Conservation (phyloP, 495 filamentous ascomycete genomes). For the Stereocaulon alpinum region DNA sequence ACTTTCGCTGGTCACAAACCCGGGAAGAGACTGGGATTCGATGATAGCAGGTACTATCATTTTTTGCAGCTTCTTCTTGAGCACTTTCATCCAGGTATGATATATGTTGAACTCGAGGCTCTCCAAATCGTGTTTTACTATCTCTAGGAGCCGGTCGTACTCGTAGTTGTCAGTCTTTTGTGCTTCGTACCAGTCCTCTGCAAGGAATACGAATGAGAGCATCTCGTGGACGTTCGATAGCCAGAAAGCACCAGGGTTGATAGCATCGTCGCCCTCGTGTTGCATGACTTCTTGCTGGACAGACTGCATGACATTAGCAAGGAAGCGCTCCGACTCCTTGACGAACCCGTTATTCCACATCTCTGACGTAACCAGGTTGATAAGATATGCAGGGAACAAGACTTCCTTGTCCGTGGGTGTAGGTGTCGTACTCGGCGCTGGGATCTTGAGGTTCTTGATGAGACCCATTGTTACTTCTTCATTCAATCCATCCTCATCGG, state of each 20-base stretch:
- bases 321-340: slow-evolving; percentile 96
- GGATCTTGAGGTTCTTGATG: slow-evolving; percentile 93
- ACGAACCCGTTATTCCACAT: slow-evolving; percentile 99
- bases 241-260: slow-evolving; percentile 98
- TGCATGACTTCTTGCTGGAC: slow-evolving; percentile 99
- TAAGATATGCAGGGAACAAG: slow-evolving; percentile 94
- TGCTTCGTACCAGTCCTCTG: slow-evolving; percentile 98
- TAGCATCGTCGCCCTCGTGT: slow-evolving; percentile 91
- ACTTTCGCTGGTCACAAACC: slow-evolving; percentile 96
- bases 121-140: slow-evolving; percentile 98
- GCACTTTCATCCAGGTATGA: slow-evolving; percentile 99
- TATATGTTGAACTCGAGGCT: slow-evolving; percentile 99
- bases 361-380: slow-evolving; percentile 97
- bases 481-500: slow-evolving; percentile 90
- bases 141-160: slow-evolving; percentile 94
- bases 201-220: slow-evolving; percentile 98
- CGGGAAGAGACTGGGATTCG: slow-evolving; percentile 94
- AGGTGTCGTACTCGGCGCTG: slow-evolving; percentile 64
- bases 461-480: slow-evolving; percentile 93
- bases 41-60: slow-evolving; percentile 99
- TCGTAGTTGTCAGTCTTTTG: slow-evolving; percentile 99
- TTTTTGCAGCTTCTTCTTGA: slow-evolving; percentile 97
- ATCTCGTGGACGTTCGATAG: slow-evolving; percentile 99
- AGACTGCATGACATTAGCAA: slow-evolving; percentile 98
- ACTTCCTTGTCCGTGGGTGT: slow-evolving; percentile 96